Evolutionary conservation across 139 green algal species (phyloP).

Genomic region (Volvox reticuliferus): DNA sequence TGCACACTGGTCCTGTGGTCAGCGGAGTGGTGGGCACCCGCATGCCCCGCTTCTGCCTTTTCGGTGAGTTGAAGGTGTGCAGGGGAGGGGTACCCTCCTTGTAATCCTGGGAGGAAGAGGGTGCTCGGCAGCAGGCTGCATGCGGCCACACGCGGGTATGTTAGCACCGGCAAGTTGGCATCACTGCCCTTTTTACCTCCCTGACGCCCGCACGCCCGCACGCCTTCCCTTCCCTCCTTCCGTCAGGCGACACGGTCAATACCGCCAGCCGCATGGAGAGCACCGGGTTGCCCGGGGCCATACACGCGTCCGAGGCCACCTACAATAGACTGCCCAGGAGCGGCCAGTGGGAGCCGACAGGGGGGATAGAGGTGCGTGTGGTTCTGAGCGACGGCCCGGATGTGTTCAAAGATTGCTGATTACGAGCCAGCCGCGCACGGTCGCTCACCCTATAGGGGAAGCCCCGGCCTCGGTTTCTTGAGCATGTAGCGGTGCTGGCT

Average conservation of each 20-base stretch:
- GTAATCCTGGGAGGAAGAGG: no score
- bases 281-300: slow-evolving; percentile 14
- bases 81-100: neutral
- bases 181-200: neutral
- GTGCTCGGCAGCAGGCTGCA: no score
- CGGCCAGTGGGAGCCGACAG: neutral
- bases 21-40: slow-evolving; percentile 39
- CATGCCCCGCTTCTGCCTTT: slow-evolving; percentile 45
- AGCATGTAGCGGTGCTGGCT: no score
- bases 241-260: slow-evolving; percentile 55
- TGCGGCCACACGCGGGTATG: no score
- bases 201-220: neutral
- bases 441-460: no score
- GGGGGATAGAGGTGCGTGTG: neutral
- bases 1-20: slow-evolving; percentile 38
- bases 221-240: neutral
- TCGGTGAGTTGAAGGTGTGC: neutral
- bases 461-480: no score
- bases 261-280: slow-evolving; percentile 54
- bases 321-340: neutral
- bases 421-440: no score
- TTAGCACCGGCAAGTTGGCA: no score
- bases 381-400: no score
- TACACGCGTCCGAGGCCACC: slow-evolving; percentile 12
- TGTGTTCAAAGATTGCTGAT: no score